These are phyloP conservation scores for Chlorella sp. DNA, from an alignment of 139 green algal species.

Conservation along the genomic window DNA sequence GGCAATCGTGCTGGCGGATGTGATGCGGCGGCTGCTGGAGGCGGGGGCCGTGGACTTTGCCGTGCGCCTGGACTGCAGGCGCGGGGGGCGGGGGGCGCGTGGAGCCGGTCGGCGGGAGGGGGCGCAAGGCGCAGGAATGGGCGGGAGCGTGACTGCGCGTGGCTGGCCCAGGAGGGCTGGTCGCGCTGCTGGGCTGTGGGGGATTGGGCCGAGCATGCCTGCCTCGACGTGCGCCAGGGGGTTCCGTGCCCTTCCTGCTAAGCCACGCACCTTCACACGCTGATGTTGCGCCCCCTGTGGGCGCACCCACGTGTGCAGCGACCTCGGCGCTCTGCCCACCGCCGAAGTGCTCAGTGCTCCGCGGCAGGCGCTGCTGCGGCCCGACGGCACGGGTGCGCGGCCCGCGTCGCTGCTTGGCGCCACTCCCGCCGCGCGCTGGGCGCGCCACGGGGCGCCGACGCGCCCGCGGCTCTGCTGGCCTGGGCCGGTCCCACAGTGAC, in stretches of 20 bases:
- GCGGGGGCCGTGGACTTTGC: background rate
- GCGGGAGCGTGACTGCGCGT: no score
- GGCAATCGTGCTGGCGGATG: constrained; percentile 60
- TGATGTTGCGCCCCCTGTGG: background rate
- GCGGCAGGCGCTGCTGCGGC: background rate
- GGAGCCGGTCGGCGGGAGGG: no score
- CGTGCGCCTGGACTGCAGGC: background rate
- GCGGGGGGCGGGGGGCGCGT: no score
- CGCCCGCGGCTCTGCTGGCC: background rate
- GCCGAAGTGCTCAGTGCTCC: background rate
- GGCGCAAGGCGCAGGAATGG: no score
- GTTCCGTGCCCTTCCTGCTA: background rate
- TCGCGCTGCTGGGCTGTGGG: background rate
- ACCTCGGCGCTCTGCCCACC: background rate
- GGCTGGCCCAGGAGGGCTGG: background rate
- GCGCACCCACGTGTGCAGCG: background rate
- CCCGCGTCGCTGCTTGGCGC: background rate
- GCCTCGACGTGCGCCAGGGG: background rate
- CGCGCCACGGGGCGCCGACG: background rate
- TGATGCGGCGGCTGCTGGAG: constrained; percentile 60
- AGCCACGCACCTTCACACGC: background rate
- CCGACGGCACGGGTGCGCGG: constrained; percentile 6
- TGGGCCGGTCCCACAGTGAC: no score
- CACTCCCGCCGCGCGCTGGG: background rate
- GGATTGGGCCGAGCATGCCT: background rate